Base-by-base conservation (phyloP, 139 green algal genomes). In the Klebsormidium nitens region DNA sequence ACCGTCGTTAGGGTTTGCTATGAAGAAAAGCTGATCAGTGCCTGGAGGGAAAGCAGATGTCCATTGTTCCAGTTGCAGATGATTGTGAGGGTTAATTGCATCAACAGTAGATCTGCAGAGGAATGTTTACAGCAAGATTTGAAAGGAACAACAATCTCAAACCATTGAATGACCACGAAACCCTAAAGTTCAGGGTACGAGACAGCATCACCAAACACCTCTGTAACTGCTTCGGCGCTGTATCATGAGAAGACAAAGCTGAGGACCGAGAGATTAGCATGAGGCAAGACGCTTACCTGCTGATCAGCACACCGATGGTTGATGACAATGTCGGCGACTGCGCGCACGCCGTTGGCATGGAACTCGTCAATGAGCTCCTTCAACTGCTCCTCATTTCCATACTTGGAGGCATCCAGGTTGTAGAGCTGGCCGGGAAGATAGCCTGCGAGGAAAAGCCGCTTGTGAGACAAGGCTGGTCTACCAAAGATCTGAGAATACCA, bases 311-410 rank as follows among this genome's bases (percentile, higher is more conserved):
- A 84, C 1, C 81, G 62, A 61, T 87, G 82, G 79, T 87, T 87
- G 66, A 87, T 84, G 11, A 87, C 82, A 48, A 85, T 85, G 67
- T 85, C 82, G 1, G 69, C 59, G 6, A 87, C 61, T 3, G 62
- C 62, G 5, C 73, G 59, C 3, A 87, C 26, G 8, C 67, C 57
- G 47, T 69, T 63, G 3, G 28, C 64, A 34, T 79, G 69, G 6
- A 82, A 26, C 36, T 34, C 48, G 6, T 46, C 38, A 36, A 83
- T 76, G 46, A 80, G 50, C 0, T 32, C 35, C 52, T 61, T 80
- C 39, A 86, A 61, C 50, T 77, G 31, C 5, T 74, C 50, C 50
- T 73, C 72, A 36, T 50, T 66, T 17, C 81, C 81, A 63, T 86
- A 86, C 32, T 67, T 65, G 37, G 36, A 77, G 3, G 52, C 75